A percentile compares a stretch with the other conserved stretches of the same genome.
Conservation (phyloP, 2,329 filamentous ascomycete genomes). For the Tetracladium maxilliforme region DNA sequence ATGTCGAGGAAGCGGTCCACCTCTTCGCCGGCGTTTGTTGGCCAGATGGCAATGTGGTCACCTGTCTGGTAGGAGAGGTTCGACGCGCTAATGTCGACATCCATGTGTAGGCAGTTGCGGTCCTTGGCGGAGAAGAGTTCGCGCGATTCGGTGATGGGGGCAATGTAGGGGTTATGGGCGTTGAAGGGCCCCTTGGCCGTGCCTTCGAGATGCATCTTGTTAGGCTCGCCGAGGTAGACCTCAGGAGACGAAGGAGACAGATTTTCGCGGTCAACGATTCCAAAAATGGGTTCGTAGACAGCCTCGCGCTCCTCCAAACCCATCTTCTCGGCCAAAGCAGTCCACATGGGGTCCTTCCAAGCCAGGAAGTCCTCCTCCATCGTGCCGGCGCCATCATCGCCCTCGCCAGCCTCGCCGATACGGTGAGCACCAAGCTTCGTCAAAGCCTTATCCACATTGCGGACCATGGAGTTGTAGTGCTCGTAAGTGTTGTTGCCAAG, state of each 20-base stretch:
- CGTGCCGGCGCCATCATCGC: conserved; percentile 92
- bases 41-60: conserved; percentile 96
- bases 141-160: conserved; percentile 78
- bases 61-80: conserved; percentile 91
- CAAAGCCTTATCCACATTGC: conserved; percentile 71
- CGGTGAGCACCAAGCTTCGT: conserved; percentile 69
- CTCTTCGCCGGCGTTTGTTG: conserved; percentile 83
- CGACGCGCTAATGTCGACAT: conserved; percentile 79
- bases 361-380: conserved; percentile 99
- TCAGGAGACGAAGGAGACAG: conserved; percentile 60
- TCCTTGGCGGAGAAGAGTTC: conserved; percentile 84
- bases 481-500: conserved; percentile 99
- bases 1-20: conserved; percentile 80
- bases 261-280: conserved; percentile 61
- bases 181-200: conserved; percentile 80
- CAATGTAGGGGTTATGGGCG: conserved; percentile 92
- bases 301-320: conserved; percentile 87
- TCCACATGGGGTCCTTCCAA: conserved; percentile 99
- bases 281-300: conserved; percentile 87
- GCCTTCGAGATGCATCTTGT: conserved; percentile 87
- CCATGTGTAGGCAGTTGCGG: conserved; percentile 92
- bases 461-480: conserved; percentile 98
- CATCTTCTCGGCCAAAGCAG: conserved; percentile 68
- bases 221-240: conserved; percentile 92
- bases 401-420: conserved; percentile 82